Conservation (phyloP, 257 asterid species). For the Rehmannia glutinosa region DNA sequence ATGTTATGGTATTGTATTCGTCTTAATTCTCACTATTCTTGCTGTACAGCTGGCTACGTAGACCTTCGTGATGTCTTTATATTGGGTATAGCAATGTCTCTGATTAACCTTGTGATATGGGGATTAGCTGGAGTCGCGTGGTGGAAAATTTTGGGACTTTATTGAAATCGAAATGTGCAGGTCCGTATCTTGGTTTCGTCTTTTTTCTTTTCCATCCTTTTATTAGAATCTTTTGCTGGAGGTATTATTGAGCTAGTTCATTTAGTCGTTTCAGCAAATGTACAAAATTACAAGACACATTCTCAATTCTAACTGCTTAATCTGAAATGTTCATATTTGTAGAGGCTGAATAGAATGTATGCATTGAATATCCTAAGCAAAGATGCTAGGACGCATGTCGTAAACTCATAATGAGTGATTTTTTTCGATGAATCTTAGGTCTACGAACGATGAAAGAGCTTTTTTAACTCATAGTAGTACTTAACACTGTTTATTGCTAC, state of each 20-base stretch:
- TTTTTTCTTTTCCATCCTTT: too few species aligned
- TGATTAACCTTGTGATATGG: constrained; percentile 59
- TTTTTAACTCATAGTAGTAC: not conserved
- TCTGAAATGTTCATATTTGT: not conserved
- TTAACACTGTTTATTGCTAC: not conserved
- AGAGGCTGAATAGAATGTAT: not conserved
- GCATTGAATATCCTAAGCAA: not conserved
- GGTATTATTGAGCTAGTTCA: not conserved
- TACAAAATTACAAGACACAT: not conserved
- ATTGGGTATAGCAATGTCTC: constrained; percentile 62
- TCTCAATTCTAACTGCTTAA: not conserved
- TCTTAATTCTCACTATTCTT: not conserved
- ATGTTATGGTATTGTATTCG: not conserved
- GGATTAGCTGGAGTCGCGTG: constrained; percentile 60
- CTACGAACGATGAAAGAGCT: not conserved
- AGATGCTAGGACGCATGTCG: not conserved
- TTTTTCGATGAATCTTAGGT: not conserved
- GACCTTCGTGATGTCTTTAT: constrained; percentile 53
- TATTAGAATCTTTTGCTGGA: not conserved
- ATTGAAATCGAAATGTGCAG: too few species aligned
- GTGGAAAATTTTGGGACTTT: constrained; percentile 92
- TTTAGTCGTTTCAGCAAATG: not conserved
- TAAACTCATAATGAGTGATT: not conserved
- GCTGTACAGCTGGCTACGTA: constrained; percentile 71
- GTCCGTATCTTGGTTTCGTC: too few species aligned